Percentiles rank a stretch among this genome's conserved stretches.
Evolutionary conservation across 2,329 filamentous ascomycete genomes (phyloP).

Genomic region (Emmonsia crescens): DNA sequence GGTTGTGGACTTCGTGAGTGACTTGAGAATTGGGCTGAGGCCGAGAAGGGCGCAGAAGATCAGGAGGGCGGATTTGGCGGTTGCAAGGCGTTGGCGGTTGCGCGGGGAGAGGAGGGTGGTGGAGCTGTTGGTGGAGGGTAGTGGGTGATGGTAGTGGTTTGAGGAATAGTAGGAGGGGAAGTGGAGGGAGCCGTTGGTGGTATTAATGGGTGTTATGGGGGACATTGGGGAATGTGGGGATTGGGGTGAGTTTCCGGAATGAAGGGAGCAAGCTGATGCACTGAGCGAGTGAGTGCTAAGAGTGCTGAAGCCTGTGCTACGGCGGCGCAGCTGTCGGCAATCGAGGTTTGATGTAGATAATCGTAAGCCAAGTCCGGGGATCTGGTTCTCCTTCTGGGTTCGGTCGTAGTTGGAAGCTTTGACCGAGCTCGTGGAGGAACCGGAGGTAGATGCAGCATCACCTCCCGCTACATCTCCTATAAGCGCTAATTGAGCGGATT

Average conservation of each 20-base stretch:
- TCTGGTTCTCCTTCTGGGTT: slow-evolving; percentile 19
- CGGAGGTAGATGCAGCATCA: slow-evolving; percentile 5
- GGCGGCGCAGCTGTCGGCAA: slow-evolving; percentile 18
- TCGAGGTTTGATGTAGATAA: slow-evolving; percentile 29
- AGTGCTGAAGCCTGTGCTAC: slow-evolving; percentile 22
- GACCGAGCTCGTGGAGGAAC: slow-evolving; percentile 16
- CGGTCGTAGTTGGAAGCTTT: slow-evolving; percentile 16
- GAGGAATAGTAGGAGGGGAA: slow-evolving; percentile 19
- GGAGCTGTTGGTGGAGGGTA: slow-evolving; percentile 9
- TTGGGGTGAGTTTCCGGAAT: slow-evolving; percentile 33
- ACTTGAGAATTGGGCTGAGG: slow-evolving; percentile 89
- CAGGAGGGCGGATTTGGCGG: slow-evolving; percentile 80
- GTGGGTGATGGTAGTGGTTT: slow-evolving; percentile 14
- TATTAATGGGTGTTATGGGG: slow-evolving; percentile 13
- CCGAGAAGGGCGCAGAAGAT: slow-evolving; percentile 90
- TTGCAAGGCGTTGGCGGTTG: slow-evolving; percentile 58
- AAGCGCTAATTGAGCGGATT: slow-evolving; percentile 25
- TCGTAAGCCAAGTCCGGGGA: slow-evolving; percentile 35
- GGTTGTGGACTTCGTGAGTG: slow-evolving; percentile 83
- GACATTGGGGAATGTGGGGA: slow-evolving; percentile 19
- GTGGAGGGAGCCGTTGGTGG: slow-evolving; percentile 12
- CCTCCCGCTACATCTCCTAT: slow-evolving; percentile 20
- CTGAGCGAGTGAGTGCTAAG: slow-evolving; percentile 42
- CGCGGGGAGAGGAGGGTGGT: slow-evolving; percentile 39
- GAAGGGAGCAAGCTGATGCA: slow-evolving; percentile 46